A percentile compares a stretch with the other conserved stretches of the same genome.
Conservation (phyloP, 139 green algal genomes). For the Chlorella sp. region DNA sequence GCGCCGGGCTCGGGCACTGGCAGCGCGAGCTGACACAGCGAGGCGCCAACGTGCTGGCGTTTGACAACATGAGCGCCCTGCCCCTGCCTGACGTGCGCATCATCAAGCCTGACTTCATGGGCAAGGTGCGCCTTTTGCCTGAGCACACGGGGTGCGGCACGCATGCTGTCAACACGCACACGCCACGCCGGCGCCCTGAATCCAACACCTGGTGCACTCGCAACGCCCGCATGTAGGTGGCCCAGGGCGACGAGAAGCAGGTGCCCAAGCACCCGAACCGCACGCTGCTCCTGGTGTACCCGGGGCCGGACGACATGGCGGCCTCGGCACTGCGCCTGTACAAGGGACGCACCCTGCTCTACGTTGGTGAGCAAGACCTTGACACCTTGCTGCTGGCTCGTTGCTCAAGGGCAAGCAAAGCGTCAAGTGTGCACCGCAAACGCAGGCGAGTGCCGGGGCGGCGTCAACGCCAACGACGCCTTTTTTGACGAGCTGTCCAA, state of each 20-base stretch:
- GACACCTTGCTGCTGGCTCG: no score
- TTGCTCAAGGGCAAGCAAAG: no score
- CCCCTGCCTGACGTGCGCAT: constrained; percentile 4
- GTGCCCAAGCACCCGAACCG: constrained; percentile 4
- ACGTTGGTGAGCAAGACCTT: constrained; percentile 9
- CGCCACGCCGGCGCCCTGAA: no score
- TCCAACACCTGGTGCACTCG: no score
- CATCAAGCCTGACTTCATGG: not conserved
- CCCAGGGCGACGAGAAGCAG: not conserved
- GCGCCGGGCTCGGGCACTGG: constrained; percentile 10
- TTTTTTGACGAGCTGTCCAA: constrained; percentile 6
- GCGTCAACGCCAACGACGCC: constrained; percentile 6
- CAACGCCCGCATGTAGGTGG: not conserved
- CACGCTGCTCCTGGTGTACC: constrained; percentile 10
- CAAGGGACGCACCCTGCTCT: constrained; percentile 6
- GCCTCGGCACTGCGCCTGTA: not conserved
- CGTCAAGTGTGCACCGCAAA: no score
- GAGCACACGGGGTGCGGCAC: not conserved
- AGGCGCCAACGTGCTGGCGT: constrained; percentile 1
- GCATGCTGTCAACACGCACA: no score
- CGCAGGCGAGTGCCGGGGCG: constrained; percentile 6
- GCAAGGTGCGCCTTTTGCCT: no score
- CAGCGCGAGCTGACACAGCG: not conserved
- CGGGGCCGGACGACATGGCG: constrained; percentile 10
- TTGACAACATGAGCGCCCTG: not conserved